Conservation (phyloP, 768 basidiomycete genomes). For the Mycena alexandri region DNA sequence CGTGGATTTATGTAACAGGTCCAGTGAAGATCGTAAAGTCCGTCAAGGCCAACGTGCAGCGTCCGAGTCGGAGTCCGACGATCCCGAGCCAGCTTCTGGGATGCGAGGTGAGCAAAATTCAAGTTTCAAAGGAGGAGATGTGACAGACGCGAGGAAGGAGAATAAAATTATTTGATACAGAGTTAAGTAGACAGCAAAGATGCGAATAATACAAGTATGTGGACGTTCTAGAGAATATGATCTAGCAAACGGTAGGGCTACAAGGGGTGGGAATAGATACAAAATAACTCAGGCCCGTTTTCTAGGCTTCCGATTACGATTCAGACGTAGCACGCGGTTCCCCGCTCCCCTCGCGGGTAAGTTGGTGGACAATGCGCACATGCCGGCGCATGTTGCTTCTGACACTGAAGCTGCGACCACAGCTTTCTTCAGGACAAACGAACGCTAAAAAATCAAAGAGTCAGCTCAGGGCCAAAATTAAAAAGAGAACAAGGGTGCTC, state of each 20-base stretch:
- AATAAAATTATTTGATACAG: conserved; percentile 35
- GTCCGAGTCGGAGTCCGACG: conserved; percentile 29
- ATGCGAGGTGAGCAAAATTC: conserved; percentile 20
- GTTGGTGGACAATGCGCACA: conserved; percentile 53
- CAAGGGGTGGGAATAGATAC: conserved; percentile 39
- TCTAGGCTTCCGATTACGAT: conserved; percentile 37
- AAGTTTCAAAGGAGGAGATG: conserved; percentile 12
- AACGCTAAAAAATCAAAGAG: conserved; percentile 57
- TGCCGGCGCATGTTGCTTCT: conserved; percentile 80
- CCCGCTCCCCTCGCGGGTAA: conserved; percentile 39
- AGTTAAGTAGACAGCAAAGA: conserved; percentile 9
- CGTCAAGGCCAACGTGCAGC: conserved; percentile 14
- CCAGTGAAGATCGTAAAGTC: conserved; percentile 19
- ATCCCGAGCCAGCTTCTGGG: conserved; percentile 27
- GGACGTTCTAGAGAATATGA: neutral
- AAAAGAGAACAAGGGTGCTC: conserved; percentile 43
- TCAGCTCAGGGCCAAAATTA: conserved; percentile 18
- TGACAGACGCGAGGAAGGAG: conserved; percentile 6
- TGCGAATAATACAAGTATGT: conserved; percentile 28
- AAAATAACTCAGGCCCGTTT: conserved; percentile 34
- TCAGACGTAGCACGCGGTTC: conserved; percentile 37
- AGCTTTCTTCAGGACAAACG: conserved; percentile 71
- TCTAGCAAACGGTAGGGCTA: conserved; percentile 29
- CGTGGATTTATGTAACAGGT: conserved; percentile 25
- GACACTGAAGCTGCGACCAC: conserved; percentile 75